Base-by-base conservation (phyloP, 108 stramenopile genomes). In the Conticribra weissflogii region DNA sequence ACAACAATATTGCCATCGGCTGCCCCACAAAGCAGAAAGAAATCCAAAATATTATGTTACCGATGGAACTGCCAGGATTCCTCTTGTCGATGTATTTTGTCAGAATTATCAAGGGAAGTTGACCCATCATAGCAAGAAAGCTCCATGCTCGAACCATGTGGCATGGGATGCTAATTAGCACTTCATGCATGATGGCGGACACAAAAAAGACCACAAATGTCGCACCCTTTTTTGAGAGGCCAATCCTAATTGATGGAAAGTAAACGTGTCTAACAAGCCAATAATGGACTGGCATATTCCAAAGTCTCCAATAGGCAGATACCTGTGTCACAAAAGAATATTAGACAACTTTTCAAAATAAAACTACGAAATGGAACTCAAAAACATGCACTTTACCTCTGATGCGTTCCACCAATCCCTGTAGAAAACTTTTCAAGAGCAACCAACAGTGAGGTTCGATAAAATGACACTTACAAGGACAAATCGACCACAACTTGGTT, bases 251-350 rank as follows among this genome's bases (percentile, higher is more conserved):
- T 28, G 85, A 90, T 0, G 94, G 96, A 60, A 98, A 93, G 67
- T 93, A 98, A 2, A 95, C 41, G 66, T 98, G 97, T 16, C 98
- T 86, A 25, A 96, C 86, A 30, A 88, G 77, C 97, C 97, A 97
- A 58, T 93, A 91, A 66, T 97, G 97, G 0, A 97, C 97, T 7
- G 97, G 97, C 65, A 96, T 83, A 69, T 97, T 97, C 97, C 95
- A 97, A 1, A 94, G 64, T 22, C 96, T 64, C 97, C 97, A 98
- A 71, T 96, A 98, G 4, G 86, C 81, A 30, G 66, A 67, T 15
- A 67, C 36, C n/a, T n/a, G n/a, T n/a, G 44, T 45, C 44, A 16
- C 44, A 45, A 45, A 45, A n/a, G n/a, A n/a, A n/a, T n/a, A n/a
- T n/a, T n/a, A n/a, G n/a, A n/a, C n/a, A n/a, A n/a, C n/a, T n/a